Percentiles rank a stretch among this genome's conserved stretches.
Evolutionary conservation across 495 filamentous ascomycete species (phyloP).

Genomic region (Aspergillus haitiensis): DNA sequence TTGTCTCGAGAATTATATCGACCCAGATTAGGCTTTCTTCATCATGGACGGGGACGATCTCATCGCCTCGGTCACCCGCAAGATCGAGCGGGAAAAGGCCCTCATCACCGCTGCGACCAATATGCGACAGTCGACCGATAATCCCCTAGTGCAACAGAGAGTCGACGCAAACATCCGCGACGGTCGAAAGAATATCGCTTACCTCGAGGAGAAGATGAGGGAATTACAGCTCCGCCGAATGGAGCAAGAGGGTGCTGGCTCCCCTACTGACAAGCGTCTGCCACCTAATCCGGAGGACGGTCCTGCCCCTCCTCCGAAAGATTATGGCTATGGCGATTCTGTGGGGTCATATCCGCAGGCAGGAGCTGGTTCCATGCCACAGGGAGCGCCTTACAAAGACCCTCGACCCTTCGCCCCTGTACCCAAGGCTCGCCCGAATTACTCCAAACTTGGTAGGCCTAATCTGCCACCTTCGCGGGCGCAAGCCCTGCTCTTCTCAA

Average conservation of each 20-base stretch:
- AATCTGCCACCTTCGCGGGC: neutral
- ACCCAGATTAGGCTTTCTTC: conserved; percentile 18
- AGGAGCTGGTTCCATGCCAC: conserved; percentile 73
- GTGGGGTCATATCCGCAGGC: conserved; percentile 57
- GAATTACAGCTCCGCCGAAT: conserved; percentile 82
- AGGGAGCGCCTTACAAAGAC: conserved; percentile 75
- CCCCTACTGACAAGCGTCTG: conserved; percentile 38
- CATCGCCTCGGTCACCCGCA: conserved; percentile 83
- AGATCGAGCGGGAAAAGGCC: conserved; percentile 97
- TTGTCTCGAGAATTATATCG: conserved; percentile 8
- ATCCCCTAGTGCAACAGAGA: conserved; percentile 81
- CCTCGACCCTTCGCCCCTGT: conserved; percentile 65
- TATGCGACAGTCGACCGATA: conserved; percentile 94
- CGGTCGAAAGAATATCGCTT: conserved; percentile 86
- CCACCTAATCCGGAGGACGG: conserved; percentile 36
- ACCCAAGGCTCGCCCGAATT: conserved; percentile 81
- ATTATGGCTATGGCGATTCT: conserved; percentile 57
- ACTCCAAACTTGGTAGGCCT: conserved; percentile 83
- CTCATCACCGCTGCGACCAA: conserved; percentile 91
- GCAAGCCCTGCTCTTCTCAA: neutral
- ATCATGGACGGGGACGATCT: conserved; percentile 67
- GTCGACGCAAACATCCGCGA: conserved; percentile 92
- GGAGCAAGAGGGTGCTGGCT: conserved; percentile 52
- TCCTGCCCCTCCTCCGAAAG: conserved; percentile 65
- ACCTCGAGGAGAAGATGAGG: conserved; percentile 85